Conservation (phyloP, 2,329 filamentous ascomycete genomes). For the Sporothrix inflata region DNA sequence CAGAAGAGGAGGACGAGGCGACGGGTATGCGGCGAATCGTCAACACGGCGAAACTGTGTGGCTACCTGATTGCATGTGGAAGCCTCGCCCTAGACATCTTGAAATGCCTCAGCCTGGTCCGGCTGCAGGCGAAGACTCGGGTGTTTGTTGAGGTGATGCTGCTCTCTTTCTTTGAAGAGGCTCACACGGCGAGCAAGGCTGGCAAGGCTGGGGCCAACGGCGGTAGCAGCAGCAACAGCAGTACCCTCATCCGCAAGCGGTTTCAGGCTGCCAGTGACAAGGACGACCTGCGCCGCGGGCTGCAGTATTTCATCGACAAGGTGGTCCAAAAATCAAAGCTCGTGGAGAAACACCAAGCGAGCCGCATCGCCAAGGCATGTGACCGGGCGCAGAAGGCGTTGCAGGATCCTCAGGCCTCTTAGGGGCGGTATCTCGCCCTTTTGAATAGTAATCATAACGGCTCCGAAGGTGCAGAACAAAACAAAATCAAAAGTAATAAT, state of each 20-base stretch:
- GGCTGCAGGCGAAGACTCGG: constrained; percentile 74
- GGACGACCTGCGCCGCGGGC: constrained; percentile 69
- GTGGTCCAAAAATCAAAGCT: constrained; percentile 69
- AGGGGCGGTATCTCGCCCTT: not conserved
- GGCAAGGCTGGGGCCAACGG: constrained; percentile 33
- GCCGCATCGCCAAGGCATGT: constrained; percentile 53
- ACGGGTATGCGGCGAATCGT: constrained; percentile 55
- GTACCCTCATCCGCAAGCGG: constrained; percentile 58
- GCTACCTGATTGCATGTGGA: constrained; percentile 52
- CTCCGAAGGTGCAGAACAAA: not conserved
- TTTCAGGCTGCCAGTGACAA: constrained; percentile 67
- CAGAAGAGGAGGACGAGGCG: constrained; percentile 48
- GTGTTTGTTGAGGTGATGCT: constrained; percentile 81
- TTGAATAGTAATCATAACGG: not conserved
- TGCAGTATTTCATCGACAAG: constrained; percentile 81
- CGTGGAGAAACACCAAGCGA: constrained; percentile 52
- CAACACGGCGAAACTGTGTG: constrained; percentile 60
- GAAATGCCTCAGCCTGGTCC: constrained; percentile 76
- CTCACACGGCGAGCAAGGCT: constrained; percentile 53
- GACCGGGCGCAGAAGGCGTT: constrained; percentile 48
- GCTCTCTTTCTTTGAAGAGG: constrained; percentile 72
- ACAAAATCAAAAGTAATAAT: not conserved
- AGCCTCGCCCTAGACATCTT: constrained; percentile 54
- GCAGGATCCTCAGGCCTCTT: constrained; percentile 28
- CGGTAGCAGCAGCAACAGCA: not conserved